Evolutionary conservation across 257 asterid genomes (phyloP).

Genomic region (Coffea canephora): DNA sequence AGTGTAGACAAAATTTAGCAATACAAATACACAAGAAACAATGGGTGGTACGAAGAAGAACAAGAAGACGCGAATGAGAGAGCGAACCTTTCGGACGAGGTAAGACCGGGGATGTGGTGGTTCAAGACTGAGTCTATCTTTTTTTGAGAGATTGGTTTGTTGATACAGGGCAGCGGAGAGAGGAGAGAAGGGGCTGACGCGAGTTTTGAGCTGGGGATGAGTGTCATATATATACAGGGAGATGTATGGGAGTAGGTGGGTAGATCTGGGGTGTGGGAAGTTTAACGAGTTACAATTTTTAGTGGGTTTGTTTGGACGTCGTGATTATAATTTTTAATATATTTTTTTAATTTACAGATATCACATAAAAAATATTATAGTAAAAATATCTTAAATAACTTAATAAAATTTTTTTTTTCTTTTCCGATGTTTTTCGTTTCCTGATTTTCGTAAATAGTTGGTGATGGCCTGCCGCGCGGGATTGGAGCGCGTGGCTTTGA

Average conservation of each 20-base stretch:
- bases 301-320: too few species aligned
- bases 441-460: not conserved
- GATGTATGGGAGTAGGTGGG: not conserved
- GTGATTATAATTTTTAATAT: too few species aligned
- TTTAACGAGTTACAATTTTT: not conserved
- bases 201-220: slow-evolving; percentile 22
- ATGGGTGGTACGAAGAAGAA: not conserved
- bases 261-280: not conserved
- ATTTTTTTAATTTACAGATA: too few species aligned
- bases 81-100: slow-evolving; percentile 37
- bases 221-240: slow-evolving; percentile 37
- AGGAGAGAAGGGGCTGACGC: slow-evolving; percentile 35
- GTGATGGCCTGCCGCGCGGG: not conserved
- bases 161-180: slow-evolving; percentile 13
- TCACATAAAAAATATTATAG: too few species aligned
- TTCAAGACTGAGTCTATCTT: slow-evolving; percentile 21
- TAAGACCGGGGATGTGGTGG: slow-evolving; percentile 13
- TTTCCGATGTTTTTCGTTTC: not conserved
- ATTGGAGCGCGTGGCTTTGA: not conserved
- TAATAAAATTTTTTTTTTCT: not conserved
- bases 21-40: not conserved
- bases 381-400: too few species aligned
- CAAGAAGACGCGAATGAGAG: slow-evolving; percentile 13
- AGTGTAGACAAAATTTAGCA: not conserved
- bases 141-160: not conserved